A percentile compares a stretch with the other conserved stretches of the same genome.
phyloP scores from a whole-genome alignment of 441 rosid genomes.

The Croton laevigatus region DNA sequence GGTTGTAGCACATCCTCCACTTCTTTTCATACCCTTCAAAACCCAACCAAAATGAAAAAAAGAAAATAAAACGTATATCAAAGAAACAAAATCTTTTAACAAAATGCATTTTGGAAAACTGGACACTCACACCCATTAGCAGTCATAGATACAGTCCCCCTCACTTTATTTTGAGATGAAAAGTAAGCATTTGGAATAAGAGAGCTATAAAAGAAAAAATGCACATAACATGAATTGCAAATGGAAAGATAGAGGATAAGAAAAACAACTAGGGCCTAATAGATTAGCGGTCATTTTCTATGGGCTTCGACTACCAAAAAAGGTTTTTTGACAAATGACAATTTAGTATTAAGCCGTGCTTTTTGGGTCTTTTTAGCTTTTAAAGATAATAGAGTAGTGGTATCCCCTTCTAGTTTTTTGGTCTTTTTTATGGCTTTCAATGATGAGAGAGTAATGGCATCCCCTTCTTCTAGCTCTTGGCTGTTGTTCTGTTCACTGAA shows the following conservation, averaged over 20 bases:
- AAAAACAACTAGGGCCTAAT: background rate
- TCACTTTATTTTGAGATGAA: background rate
- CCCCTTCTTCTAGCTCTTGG: background rate
- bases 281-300: slow-evolving; percentile 17
- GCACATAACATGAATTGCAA: background rate
- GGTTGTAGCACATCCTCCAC: slow-evolving; percentile 18
- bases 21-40: background rate
- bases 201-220: background rate
- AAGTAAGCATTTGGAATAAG: background rate
- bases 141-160: background rate
- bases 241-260: background rate
- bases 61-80: background rate
- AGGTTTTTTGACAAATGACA: background rate
- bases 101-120: background rate
- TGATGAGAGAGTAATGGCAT: background rate
- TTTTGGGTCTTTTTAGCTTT: background rate
- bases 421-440: background rate
- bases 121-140: background rate
- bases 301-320: slow-evolving; percentile 12
- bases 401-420: background rate
- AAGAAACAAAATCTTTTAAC: background rate
- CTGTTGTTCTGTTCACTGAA: background rate
- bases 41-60: background rate
- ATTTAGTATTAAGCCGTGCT: background rate
- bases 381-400: background rate